Base-by-base conservation (phyloP, 2,329 filamentous ascomycete species). In the Aureobasidium sp. region DNA sequence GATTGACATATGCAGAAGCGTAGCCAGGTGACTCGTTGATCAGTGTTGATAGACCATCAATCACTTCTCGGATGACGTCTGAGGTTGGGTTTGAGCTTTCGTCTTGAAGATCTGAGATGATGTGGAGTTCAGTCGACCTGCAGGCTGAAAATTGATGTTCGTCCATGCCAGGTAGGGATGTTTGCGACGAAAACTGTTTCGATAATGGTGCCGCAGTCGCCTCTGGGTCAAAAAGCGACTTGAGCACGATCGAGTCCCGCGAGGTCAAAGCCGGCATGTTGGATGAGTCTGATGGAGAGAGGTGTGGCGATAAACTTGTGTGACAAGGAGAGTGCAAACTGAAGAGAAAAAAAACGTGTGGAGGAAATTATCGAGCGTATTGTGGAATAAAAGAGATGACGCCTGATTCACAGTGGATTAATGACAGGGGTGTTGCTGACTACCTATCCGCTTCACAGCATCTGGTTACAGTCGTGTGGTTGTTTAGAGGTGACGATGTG, bases 1-100 rank as follows among this genome's bases (percentile, higher is more conserved):
- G 77, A 67, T 91, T 90, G 65, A 89, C 86, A 55, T 81, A 78
- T 5, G 82, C 84, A 58, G 84, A 87, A 19, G 86, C 85, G 66
- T 90, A 90, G 27, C 71, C 68, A 3, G 86, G 84, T 50, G 80
- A 65, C 21, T 77, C 68, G 2, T 71, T 62, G 35, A 89, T 78
- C 27, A 89, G 72, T 8, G 24, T 25, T 29, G 54, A 56, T 8
- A 58, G 37, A n/a, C 41, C 25, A 12, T 27, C 11, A 2, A 51
- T 37, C 2, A 45, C 44, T n/a, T 16, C 12, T 7, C 35, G 24
- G 32, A 54, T 21, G 11, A 30, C 30, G 16, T 40, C 32, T 17
- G 12, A 1, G 4, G 34, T 25, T 12, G 48, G 34, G 14, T 7
- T 8, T 22, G 53, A 22, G 14, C 5, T 19, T 4, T 19, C 10